Conservation (phyloP, 805 yeast genomes). For the Kockiozyma suomiensis region DNA sequence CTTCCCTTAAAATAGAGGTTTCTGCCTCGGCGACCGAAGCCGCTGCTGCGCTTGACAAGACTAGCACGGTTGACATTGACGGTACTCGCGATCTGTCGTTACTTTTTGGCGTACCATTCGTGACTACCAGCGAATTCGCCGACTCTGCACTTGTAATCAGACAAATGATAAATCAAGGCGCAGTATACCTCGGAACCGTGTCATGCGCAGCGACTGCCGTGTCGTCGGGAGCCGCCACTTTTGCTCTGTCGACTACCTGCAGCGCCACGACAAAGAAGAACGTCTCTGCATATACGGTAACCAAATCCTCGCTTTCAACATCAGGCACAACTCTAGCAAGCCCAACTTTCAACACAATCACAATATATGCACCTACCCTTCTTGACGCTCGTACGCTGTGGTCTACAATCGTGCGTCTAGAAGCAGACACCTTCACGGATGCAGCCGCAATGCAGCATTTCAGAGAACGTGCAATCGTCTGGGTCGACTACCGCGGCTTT, state of each 20-base stretch:
- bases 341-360: conserved; percentile 31
- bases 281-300: conserved; percentile 15
- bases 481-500: conserved; percentile 32
- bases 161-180: conserved; percentile 27
- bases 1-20: not conserved
- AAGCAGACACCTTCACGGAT: conserved; percentile 1
- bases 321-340: conserved; percentile 26
- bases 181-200: conserved; percentile 19
- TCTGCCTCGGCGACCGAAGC: conserved; percentile 1
- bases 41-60: conserved; percentile 15
- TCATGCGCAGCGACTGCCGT: conserved; percentile 15
- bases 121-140: conserved; percentile 23
- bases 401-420: conserved; percentile 29
- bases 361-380: conserved; percentile 25
- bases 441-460: conserved; percentile 18
- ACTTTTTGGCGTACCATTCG: conserved; percentile 32
- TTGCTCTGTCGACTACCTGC: conserved; percentile 18
- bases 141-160: conserved; percentile 19
- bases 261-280: not conserved
- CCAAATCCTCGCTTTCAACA: conserved; percentile 28
- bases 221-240: conserved; percentile 8
- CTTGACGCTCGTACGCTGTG: conserved; percentile 34
- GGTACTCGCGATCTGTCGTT: conserved; percentile 24
- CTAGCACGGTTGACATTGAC: conserved; percentile 20
- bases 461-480: conserved; percentile 29